phyloP scores from a whole-genome alignment of 2,329 filamentous ascomycete species.

The Beauveria sp. region DNA sequence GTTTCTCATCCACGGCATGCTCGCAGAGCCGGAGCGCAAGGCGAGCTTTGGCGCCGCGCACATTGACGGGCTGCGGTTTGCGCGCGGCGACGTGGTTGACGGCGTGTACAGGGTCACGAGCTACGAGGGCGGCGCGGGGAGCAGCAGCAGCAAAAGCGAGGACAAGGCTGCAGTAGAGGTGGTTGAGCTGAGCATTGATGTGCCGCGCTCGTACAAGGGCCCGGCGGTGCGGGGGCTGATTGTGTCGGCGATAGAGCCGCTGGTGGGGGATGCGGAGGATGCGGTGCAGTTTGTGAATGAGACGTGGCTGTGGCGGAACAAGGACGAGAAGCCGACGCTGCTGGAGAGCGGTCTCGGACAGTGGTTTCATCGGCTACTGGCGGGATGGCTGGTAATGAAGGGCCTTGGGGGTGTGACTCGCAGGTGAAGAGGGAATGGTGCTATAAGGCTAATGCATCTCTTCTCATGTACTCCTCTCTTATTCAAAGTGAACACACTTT shows the following conservation, averaged over 20 bases:
- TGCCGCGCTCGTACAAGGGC: constrained; percentile 15
- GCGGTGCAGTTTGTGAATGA: constrained; percentile 27
- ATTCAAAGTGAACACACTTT: neutral
- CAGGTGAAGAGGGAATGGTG: neutral
- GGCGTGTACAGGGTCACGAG: constrained; percentile 25
- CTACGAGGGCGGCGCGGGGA: constrained; percentile 10
- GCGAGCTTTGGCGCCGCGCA: constrained; percentile 20
- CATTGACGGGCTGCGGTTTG: constrained; percentile 19
- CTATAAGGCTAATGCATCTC: neutral
- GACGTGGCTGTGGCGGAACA: constrained; percentile 31
- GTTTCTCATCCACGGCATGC: constrained; percentile 19
- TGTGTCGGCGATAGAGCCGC: constrained; percentile 7
- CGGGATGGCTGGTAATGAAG: constrained; percentile 23
- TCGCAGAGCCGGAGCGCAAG: constrained; percentile 15
- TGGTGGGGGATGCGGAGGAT: constrained; percentile 10
- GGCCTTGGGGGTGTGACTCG: constrained; percentile 14
- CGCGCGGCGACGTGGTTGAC: constrained; percentile 22
- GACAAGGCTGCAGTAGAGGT: constrained; percentile 11
- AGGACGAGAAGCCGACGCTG: constrained; percentile 21
- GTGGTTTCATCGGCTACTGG: constrained; percentile 24
- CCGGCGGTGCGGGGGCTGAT: constrained; percentile 13
- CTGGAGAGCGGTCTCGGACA: constrained; percentile 22
- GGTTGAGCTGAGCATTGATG: constrained; percentile 25
- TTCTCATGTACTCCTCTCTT: neutral
- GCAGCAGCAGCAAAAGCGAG: constrained; percentile 20